Evolutionary conservation across 1,284 basidiomycete genomes (phyloP).

Genomic region (Psilocybe mexicana): DNA sequence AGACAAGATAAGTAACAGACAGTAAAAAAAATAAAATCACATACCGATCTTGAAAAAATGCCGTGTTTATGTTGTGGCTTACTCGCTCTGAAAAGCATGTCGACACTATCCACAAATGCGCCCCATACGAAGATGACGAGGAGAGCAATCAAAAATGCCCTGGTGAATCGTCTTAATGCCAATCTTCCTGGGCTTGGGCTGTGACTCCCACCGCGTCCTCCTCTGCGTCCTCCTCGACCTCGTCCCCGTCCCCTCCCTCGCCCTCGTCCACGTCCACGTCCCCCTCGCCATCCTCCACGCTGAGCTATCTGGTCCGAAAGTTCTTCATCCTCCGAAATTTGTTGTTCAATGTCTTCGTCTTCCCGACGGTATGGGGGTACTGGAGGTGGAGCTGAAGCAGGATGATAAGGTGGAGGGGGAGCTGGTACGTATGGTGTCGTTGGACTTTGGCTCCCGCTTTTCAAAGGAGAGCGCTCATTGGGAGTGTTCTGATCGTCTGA

Average conservation of each 20-base stretch:
- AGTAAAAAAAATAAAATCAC: background rate
- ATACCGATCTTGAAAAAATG: background rate
- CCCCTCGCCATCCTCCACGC: background rate
- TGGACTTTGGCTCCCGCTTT: background rate
- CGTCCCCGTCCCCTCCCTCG: background rate
- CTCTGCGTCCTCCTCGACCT: background rate
- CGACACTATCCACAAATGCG: constrained; percentile 15
- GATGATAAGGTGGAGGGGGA: constrained; percentile 14
- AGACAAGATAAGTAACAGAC: background rate
- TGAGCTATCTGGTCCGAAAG: background rate
- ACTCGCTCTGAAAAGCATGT: background rate
- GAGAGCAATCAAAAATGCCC: constrained; percentile 15
- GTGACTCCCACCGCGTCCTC: background rate
- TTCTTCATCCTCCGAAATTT: background rate
- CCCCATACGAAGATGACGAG: constrained; percentile 19
- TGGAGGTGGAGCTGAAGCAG: background rate
- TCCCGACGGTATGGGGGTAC: background rate
- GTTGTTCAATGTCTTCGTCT: background rate
- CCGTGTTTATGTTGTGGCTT: background rate
- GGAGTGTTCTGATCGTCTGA: constrained; percentile 10
- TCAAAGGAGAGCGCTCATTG: constrained; percentile 19
- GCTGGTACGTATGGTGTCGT: background rate
- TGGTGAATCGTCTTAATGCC: constrained; percentile 11
- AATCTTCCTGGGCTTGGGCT: background rate
- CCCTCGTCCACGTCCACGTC: background rate